Base-by-base conservation (phyloP, 2,329 filamentous ascomycete species). In the Fusarium sp. region DNA sequence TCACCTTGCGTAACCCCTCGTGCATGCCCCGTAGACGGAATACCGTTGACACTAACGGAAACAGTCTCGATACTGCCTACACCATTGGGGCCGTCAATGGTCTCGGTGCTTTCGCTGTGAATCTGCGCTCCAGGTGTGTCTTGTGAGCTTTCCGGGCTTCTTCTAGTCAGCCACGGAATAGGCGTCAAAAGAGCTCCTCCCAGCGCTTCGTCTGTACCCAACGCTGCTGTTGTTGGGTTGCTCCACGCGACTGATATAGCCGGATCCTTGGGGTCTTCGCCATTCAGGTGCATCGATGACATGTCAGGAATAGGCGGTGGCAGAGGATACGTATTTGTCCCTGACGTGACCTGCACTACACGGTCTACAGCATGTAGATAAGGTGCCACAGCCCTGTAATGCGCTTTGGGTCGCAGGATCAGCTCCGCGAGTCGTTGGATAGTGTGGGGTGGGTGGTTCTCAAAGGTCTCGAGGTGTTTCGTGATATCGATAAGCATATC, bases 361-460 rank as follows among this genome's bases (percentile, higher is more conserved):
- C 95, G 89, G 73, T 98, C 92, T 44, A 98, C 84, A 3, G 95
- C 95, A 68, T 95, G 90, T 10, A 99, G 86, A 74, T 95, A 99
- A 10, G 93, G 84, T 1, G 91, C 87, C 3, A 98, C 83, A 49
- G 88, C 90, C 59, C 85, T 87, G 79, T 98, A 97, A 76, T 97
- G 90, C 51, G 83, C 82, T 57, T 81, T 88, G 1, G 95, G 95
- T 23, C 82, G 77, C 32, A 96, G 81, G 5, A 97, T 80, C 27
- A 98, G 88, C 79, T 99, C 95, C 19, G 93, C 87, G 19, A 99
- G 84, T 35, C 95, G 90, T 77, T 99, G 95, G 60, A 97, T 85
- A 4, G 95, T 98, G 74, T 98, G 92, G 0, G 95, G 95, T 1
- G 95, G 94, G 67, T 90, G 85, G 4, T 81, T 79, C 19, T 84